Conservation (phyloP, 2,329 filamentous ascomycete species). For the Neofusicoccum ribis region DNA sequence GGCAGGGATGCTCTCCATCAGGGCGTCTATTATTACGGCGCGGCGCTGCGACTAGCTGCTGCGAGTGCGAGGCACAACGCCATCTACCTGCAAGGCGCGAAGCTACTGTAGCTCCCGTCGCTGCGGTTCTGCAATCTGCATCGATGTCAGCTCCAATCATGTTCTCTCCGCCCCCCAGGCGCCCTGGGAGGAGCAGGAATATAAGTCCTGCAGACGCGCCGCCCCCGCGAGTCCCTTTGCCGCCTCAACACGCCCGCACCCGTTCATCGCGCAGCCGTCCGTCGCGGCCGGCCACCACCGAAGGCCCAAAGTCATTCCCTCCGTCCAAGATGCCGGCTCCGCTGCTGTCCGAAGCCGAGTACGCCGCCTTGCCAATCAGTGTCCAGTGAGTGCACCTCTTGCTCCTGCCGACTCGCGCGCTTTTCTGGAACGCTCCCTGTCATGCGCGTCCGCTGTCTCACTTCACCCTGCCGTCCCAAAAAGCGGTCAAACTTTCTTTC, state of each 20-base stretch:
- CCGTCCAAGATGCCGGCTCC: slow-evolving; percentile 18
- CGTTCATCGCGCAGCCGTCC: slow-evolving; percentile 4
- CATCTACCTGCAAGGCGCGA: slow-evolving; percentile 16
- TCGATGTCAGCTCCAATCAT: slow-evolving; percentile 9
- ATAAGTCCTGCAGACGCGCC: slow-evolving; percentile 5
- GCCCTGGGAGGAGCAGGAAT: slow-evolving; percentile 14
- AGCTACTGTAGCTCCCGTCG: slow-evolving; percentile 13
- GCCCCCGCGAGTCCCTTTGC: not conserved
- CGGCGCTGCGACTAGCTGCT: slow-evolving; percentile 10
- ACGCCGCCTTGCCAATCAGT: slow-evolving; percentile 43
- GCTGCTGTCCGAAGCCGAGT: slow-evolving; percentile 40
- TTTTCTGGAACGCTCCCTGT: slow-evolving; percentile 17
- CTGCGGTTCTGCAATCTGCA: slow-evolving; percentile 10
- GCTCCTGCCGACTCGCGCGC: slow-evolving; percentile 16
- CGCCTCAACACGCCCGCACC: slow-evolving; percentile 7
- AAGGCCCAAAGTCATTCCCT: not conserved
- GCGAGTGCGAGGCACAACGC: slow-evolving; percentile 13
- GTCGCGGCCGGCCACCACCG: slow-evolving; percentile 10
- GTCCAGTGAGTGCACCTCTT: slow-evolving; percentile 42
- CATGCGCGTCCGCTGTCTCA: slow-evolving; percentile 24
- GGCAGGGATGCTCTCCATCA: slow-evolving; percentile 8
- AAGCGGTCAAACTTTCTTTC: not conserved
- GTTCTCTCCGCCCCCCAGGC: slow-evolving; percentile 5
- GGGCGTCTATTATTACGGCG: slow-evolving; percentile 16
- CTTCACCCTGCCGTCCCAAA: not conserved